A percentile compares a stretch with the other conserved stretches of the same genome.
phyloP scores from a whole-genome alignment of 163 green algal species.

The Chlamydomonas reinhardtii region DNA sequence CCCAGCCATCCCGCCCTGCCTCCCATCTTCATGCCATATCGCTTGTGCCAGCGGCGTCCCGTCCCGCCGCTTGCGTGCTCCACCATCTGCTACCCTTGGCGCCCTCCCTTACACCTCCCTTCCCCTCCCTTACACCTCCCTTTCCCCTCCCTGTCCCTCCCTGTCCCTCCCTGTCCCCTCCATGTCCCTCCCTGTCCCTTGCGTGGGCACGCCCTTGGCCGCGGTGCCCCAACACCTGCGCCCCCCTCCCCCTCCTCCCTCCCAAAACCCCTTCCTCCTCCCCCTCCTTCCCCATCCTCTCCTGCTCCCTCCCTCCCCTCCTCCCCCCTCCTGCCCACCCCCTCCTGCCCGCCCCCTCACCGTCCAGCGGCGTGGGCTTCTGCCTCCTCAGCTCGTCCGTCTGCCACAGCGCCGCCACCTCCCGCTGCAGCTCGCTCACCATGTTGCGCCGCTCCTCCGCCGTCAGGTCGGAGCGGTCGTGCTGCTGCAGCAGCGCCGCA shows the following conservation, averaged over 20 bases:
- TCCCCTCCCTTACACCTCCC: not conserved
- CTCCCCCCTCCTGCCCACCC: not conserved
- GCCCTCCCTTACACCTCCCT: no score
- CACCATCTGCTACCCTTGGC: no score
- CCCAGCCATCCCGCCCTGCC: no score
- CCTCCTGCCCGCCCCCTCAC: constrained; percentile 52
- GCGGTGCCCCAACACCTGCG: no score
- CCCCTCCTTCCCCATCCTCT: no score
- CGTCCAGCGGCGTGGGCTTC: constrained; percentile 93
- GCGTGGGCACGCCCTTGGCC: no score
- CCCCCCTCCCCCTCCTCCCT: not conserved
- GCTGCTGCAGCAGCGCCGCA: constrained; percentile 78
- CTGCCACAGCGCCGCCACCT: constrained; percentile 94
- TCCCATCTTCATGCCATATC: no score
- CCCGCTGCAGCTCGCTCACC: constrained; percentile 75
- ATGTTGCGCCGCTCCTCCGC: constrained; percentile 67
- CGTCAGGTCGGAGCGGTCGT: constrained; percentile 77
- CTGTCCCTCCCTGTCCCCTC: not conserved
- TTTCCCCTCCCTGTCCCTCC: not conserved
- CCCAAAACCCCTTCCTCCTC: no score
- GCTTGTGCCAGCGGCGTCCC: no score
- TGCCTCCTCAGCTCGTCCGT: constrained; percentile 94
- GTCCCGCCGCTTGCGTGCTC: no score
- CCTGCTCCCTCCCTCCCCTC: not conserved
- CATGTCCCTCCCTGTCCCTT: no score